These are phyloP conservation scores for Candolleomyces efflorescens DNA, from an alignment of 768 basidiomycete genomes.

Conservation along the genomic window DNA sequence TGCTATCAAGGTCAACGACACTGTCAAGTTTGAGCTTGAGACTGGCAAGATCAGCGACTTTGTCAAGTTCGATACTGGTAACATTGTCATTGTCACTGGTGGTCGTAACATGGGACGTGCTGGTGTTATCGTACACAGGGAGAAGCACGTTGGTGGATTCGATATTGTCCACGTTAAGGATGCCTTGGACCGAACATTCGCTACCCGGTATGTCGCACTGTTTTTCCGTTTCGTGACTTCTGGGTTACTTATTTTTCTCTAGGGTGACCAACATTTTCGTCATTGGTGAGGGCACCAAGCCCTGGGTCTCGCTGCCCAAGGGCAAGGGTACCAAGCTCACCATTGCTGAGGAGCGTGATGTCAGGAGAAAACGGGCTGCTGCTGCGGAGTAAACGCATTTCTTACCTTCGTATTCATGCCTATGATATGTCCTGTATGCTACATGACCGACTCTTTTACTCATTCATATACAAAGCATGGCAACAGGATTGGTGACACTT, in stretches of 20 bases:
- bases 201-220: slow-evolving; percentile 73
- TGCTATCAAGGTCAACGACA: slow-evolving; percentile 91
- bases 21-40: slow-evolving; percentile 94
- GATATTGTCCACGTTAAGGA: slow-evolving; percentile 99
- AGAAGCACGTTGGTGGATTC: slow-evolving; percentile 97
- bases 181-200: slow-evolving; percentile 91
- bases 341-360: slow-evolving; percentile 94
- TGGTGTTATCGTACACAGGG: slow-evolving; percentile 92
- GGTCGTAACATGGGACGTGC: slow-evolving; percentile 99
- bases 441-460: slow-evolving; percentile 23
- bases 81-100: slow-evolving; percentile 96
- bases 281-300: slow-evolving; percentile 92
- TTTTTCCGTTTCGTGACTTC: neutral
- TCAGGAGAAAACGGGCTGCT: slow-evolving; percentile 72
- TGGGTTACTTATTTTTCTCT: slow-evolving; percentile 1
- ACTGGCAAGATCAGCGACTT: slow-evolving; percentile 90
- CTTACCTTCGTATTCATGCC: slow-evolving; percentile 21
- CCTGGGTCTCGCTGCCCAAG: slow-evolving; percentile 95
- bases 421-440: slow-evolving; percentile 40
- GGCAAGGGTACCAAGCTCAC: slow-evolving; percentile 98
- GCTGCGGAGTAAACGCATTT: slow-evolving; percentile 44
- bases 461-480: slow-evolving; percentile 25
- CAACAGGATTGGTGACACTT: neutral
- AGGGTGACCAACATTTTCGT: slow-evolving; percentile 98
- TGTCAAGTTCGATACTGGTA: slow-evolving; percentile 96